phyloP scores from a whole-genome alignment of 805 yeast species.

The Wickerhamomyces hampshirensis region DNA sequence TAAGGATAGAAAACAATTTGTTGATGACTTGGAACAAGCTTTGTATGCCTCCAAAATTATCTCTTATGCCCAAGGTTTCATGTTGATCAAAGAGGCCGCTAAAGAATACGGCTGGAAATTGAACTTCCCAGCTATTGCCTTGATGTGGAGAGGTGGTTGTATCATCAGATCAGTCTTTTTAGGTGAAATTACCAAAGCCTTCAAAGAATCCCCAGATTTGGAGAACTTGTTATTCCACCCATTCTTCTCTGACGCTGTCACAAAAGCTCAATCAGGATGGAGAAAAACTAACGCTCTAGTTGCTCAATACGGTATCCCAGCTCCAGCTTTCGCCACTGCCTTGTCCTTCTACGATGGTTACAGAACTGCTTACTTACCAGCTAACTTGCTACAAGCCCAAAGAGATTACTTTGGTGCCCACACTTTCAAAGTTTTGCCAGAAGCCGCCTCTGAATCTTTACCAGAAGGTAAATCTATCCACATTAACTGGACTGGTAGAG shows the following conservation, averaged over 20 bases:
- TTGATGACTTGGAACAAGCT: constrained; percentile 96
- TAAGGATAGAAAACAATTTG: constrained; percentile 75
- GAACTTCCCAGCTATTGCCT: constrained; percentile 96
- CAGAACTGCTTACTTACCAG: constrained; percentile 94
- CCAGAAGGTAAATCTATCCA: constrained; percentile 84
- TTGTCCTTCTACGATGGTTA: constrained; percentile 97
- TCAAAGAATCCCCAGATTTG: constrained; percentile 86
- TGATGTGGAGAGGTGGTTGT: constrained; percentile 99
- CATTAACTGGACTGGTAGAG: constrained; percentile 98
- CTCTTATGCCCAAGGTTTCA: constrained; percentile 99
- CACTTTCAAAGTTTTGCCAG: constrained; percentile 94
- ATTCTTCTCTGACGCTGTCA: constrained; percentile 87
- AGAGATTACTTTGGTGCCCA: constrained; percentile 99
- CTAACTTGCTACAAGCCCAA: constrained; percentile 98
- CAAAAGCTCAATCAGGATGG: constrained; percentile 95
- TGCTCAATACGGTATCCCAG: constrained; percentile 85
- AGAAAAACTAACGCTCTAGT: constrained; percentile 80
- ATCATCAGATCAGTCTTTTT: constrained; percentile 98
- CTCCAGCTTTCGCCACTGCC: constrained; percentile 97
- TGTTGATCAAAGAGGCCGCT: constrained; percentile 98
- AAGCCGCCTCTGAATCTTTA: constrained; percentile 67
- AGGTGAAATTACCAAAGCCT: constrained; percentile 95
- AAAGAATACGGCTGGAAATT: constrained; percentile 94
- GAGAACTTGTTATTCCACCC: constrained; percentile 95
- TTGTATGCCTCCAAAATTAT: constrained; percentile 97